Evolutionary conservation across 176 grass and related monocot genomes (phyloP).

Genomic region (Miscanthus lutarioriparius): DNA sequence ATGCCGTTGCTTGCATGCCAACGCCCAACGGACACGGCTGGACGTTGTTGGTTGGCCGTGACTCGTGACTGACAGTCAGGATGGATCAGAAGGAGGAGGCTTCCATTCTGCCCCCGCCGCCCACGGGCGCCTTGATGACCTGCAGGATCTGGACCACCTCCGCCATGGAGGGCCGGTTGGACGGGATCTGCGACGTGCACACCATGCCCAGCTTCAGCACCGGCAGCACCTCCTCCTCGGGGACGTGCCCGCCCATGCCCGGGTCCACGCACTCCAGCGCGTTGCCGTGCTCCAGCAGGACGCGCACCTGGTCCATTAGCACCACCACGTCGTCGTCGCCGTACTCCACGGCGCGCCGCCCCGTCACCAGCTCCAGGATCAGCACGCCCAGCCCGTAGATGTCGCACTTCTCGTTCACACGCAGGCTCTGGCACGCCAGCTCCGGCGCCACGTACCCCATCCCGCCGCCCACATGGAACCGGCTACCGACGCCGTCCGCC

Average conservation of each 20-base stretch:
- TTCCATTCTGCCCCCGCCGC: constrained; percentile 41
- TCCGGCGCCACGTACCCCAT: constrained; percentile 85
- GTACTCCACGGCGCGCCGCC: constrained; percentile 65
- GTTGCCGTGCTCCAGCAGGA: constrained; percentile 62
- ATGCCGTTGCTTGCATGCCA: too few relatives aligned
- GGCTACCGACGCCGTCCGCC: not conserved
- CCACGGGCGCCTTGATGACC: constrained; percentile 81
- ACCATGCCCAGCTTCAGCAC: constrained; percentile 72
- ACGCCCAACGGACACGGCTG: not conserved
- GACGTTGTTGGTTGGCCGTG: not conserved
- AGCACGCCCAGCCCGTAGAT: constrained; percentile 91
- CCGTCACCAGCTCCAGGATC: constrained; percentile 84
- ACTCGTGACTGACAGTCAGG: constrained; percentile 29
- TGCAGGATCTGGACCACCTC: constrained; percentile 98
- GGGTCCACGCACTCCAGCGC: constrained; percentile 76
- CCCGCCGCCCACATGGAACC: constrained; percentile 60
- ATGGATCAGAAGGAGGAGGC: not conserved
- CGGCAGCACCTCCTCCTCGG: constrained; percentile 95
- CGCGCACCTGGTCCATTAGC: constrained; percentile 72
- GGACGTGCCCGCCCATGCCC: constrained; percentile 54
- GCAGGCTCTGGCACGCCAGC: constrained; percentile 84
- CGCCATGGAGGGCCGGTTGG: constrained; percentile 80
- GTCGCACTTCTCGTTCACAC: constrained; percentile 96
- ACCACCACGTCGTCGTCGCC: constrained; percentile 81
- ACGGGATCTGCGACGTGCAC: constrained; percentile 95